Evolutionary conservation across 306 rosid genomes (phyloP).

Genomic region (Cicer chorassanicum): DNA sequence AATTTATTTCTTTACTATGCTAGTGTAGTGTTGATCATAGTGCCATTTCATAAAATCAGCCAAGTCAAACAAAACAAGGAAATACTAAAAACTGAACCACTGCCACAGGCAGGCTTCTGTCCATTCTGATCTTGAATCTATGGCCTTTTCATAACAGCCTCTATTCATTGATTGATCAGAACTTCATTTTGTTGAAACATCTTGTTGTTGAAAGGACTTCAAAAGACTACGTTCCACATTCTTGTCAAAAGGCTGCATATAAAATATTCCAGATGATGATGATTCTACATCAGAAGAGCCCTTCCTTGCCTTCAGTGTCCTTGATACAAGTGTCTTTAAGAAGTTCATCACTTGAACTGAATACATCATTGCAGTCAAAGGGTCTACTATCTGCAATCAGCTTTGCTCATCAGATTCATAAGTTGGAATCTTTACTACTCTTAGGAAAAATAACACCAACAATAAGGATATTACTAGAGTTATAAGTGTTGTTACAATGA

Average conservation of each 20-base stretch:
- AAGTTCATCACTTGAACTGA: slow-evolving; percentile 84
- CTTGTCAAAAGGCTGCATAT: slow-evolving; percentile 55
- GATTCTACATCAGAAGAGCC: slow-evolving; percentile 50
- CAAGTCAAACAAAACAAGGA: slow-evolving; percentile 40
- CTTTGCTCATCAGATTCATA: background rate
- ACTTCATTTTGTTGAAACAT: slow-evolving; percentile 42
- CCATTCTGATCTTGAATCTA: slow-evolving; percentile 57
- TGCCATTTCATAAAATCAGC: slow-evolving; percentile 43
- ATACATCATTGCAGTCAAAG: slow-evolving; percentile 78
- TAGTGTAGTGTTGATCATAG: slow-evolving; percentile 29
- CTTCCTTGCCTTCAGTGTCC: slow-evolving; percentile 55
- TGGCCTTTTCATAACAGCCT: slow-evolving; percentile 35
- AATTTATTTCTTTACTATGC: slow-evolving; percentile 28
- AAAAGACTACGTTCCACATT: slow-evolving; percentile 55
- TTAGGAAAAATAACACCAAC: too few species aligned
- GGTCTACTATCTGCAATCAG: slow-evolving; percentile 70
- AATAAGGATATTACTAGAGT: background rate
- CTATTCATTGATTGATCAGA: slow-evolving; percentile 49
- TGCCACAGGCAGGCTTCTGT: slow-evolving; percentile 52
- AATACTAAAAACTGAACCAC: slow-evolving; percentile 52
- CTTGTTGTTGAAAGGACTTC: slow-evolving; percentile 38
- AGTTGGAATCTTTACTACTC: background rate
- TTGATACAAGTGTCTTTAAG: slow-evolving; percentile 65
- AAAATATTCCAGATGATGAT: slow-evolving; percentile 17
- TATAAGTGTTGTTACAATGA: background rate